Percentiles rank a stretch among this genome's conserved stretches.
Conservation (phyloP, 495 filamentous ascomycete species). For the Glonium stellatum region DNA sequence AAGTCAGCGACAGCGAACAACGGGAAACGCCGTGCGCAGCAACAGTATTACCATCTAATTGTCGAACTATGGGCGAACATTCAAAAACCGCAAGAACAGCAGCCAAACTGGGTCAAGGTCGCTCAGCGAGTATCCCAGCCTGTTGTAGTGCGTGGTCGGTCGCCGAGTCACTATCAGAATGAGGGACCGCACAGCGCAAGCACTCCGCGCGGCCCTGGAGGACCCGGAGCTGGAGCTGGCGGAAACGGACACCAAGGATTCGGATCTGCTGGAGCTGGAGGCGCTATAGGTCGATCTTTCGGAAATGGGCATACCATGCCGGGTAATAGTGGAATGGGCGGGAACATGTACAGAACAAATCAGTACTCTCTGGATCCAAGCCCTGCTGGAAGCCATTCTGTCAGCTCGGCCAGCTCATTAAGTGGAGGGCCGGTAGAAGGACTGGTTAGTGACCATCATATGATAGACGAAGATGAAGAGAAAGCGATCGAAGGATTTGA, state of each 20-base stretch:
- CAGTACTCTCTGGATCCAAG: conserved; percentile 30
- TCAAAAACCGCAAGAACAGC: conserved; percentile 35
- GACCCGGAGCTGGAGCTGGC: conserved; percentile 48
- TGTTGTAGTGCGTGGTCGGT: conserved; percentile 90
- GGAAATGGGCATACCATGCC: conserved; percentile 13
- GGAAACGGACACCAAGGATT: conserved; percentile 37
- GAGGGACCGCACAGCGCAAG: conserved; percentile 60
- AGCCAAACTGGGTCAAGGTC: conserved; percentile 62
- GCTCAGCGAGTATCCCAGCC: conserved; percentile 71
- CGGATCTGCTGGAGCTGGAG: conserved; percentile 8
- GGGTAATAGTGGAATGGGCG: conserved; percentile 14
- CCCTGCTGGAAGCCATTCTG: conserved; percentile 28
- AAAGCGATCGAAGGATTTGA: conserved; percentile 26
- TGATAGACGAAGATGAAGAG: conserved; percentile 32
- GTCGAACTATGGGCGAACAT: conserved; percentile 84
- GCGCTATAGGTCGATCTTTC: conserved; percentile 9
- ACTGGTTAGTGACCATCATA: conserved; percentile 26
- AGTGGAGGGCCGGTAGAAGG: conserved; percentile 31
- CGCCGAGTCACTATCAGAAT: conserved; percentile 87
- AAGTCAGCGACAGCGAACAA: conserved; percentile 96
- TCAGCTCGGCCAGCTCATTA: conserved; percentile 34
- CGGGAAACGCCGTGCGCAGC: conserved; percentile 81
- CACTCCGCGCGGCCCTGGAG: conserved; percentile 63
- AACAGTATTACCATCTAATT: conserved; percentile 90
- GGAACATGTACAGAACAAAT: conserved; percentile 23